Base-by-base conservation (phyloP, 2,329 filamentous ascomycete genomes). In the Apiospora malaysiana region DNA sequence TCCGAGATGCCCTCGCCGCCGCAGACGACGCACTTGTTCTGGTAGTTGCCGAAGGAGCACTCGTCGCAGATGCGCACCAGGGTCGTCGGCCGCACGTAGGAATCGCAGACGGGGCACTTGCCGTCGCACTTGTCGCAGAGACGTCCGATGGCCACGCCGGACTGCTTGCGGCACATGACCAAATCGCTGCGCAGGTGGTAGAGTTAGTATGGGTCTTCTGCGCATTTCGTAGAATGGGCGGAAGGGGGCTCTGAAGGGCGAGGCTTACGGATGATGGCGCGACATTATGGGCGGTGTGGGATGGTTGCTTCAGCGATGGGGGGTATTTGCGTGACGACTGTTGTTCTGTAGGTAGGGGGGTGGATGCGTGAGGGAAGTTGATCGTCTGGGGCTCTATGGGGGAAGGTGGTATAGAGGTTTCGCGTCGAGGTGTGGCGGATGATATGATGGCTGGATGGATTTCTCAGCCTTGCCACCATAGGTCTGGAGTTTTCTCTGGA, bases 51-150 rank as follows among this genome's bases (percentile, higher is more conserved):
- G 82, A 99, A 99, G 81, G 93, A 95, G 88, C 96, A 99, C 85
- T 99, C 96, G 86, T 99, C 96, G 87, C 96, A 99, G 85, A 99
- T 98, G 79, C 95, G 94, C 72, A 97, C 96, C 71, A 98, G 92
- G 10, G 96, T 98, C 40, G 96, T 99, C 16, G 96, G 96, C 21
- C 96, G 95, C 74, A 99, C 96, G 89, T 99, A 99, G 73, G 94
- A 97, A 82, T 99, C 96, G 90, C 96, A 99, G 73, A 99, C 95
- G 75, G 96, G 96, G 80, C 96, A 99, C 87, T 99, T 99, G 83
- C 96, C 96, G 85, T 99, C 96, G 87, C 96, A 99, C 86, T 99
- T 99, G 86, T 99, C 96, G 89, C 96, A 99, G 81, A 99, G 93
- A 71, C 96, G 95, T 81, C 96, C 96, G 89, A 99, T 97, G 79